These are phyloP conservation scores for Salix purpurea DNA, from an alignment of 345 rosid genomes.

Conservation along the genomic window DNA sequence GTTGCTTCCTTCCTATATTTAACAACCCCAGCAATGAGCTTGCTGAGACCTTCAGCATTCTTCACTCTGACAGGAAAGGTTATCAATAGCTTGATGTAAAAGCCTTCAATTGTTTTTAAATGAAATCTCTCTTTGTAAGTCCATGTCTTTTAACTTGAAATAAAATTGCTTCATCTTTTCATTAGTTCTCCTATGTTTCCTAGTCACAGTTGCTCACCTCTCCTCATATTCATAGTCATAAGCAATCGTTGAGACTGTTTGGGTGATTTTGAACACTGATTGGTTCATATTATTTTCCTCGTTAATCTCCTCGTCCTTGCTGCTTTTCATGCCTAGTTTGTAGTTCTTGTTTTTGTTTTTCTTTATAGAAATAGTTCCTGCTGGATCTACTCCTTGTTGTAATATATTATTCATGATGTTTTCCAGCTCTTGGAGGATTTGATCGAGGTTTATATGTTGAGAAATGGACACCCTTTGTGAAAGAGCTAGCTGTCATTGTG, in stretches of 20 bases:
- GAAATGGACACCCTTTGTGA: conserved; percentile 90
- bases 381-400: background rate
- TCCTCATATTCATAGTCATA: background rate
- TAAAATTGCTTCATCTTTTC: background rate
- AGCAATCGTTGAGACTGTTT: background rate
- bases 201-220: background rate
- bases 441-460: conserved; percentile 77
- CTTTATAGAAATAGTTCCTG: background rate
- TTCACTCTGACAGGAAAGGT: background rate
- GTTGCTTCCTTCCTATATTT: background rate
- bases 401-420: background rate
- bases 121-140: background rate
- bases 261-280: background rate
- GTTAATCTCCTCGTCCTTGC: background rate
- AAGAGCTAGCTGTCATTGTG: conserved; percentile 94
- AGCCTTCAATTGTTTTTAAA: background rate
- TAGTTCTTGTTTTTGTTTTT: background rate
- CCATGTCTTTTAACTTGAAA: background rate
- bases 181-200: background rate
- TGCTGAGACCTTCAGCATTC: background rate
- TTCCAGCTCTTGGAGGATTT: conserved; percentile 82
- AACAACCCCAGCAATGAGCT: background rate
- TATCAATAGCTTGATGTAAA: background rate
- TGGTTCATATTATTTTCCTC: background rate
- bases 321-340: background rate